These are phyloP conservation scores for Dactylellina drechsleri DNA, from an alignment of 2,329 filamentous ascomycete species.

Conservation along the genomic window DNA sequence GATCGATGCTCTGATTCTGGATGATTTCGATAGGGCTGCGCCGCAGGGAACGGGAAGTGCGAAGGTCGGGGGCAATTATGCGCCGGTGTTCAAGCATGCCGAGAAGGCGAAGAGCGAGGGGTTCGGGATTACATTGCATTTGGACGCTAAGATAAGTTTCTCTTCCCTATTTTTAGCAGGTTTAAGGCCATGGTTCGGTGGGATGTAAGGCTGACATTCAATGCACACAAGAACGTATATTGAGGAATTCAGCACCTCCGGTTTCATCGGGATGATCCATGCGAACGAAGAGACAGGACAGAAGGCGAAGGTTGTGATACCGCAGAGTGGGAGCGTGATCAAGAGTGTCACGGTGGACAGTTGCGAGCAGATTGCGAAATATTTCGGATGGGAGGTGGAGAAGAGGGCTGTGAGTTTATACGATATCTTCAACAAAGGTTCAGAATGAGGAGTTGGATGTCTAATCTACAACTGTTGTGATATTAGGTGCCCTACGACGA, in stretches of 20 bases:
- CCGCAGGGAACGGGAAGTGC: slow-evolving; percentile 88
- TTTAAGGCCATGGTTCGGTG: background rate
- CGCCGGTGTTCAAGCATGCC: slow-evolving; percentile 87
- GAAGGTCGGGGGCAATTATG: slow-evolving; percentile 97
- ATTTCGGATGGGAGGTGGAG: slow-evolving; percentile 84
- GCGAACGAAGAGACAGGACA: slow-evolving; percentile 65
- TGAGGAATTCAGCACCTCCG: slow-evolving; percentile 95
- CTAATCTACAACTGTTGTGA: background rate
- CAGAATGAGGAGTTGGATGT: background rate
- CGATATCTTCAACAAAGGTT: background rate
- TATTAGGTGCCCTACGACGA: slow-evolving; percentile 69
- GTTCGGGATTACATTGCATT: slow-evolving; percentile 92
- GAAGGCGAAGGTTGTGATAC: slow-evolving; percentile 79
- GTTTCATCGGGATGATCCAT: slow-evolving; percentile 82
- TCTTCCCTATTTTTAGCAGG: background rate
- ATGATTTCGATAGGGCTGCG: slow-evolving; percentile 93
- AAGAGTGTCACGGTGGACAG: slow-evolving; percentile 85
- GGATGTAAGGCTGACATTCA: slow-evolving; percentile 53
- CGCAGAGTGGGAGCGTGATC: slow-evolving; percentile 87
- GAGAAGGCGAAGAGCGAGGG: slow-evolving; percentile 81
- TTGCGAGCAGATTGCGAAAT: slow-evolving; percentile 77
- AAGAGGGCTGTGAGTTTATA: slow-evolving; percentile 70
- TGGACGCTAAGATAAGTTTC: slow-evolving; percentile 67
- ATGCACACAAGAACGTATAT: slow-evolving; percentile 83
- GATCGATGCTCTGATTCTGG: slow-evolving; percentile 86